These are phyloP conservation scores for Debaryomyces robertsiae DNA, from an alignment of 1,139 yeast genomes.

Conservation along the genomic window DNA sequence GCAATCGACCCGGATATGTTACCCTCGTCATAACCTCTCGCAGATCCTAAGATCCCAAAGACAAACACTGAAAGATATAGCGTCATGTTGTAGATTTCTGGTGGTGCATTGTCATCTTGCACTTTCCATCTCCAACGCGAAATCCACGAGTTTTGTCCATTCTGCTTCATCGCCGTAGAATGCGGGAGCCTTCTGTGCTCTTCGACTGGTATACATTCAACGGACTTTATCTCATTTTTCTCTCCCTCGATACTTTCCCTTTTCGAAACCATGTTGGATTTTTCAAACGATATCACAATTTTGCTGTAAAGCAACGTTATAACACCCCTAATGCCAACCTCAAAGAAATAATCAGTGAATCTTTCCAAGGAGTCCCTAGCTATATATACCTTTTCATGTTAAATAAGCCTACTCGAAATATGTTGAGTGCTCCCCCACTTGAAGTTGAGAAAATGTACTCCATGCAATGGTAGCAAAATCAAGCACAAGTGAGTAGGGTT, in stretches of 20 bases:
- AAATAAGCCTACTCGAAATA: too few species aligned
- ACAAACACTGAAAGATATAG: slow-evolving; percentile 51
- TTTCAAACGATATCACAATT: neutral
- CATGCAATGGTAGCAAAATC: too few species aligned
- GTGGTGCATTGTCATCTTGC: slow-evolving; percentile 41
- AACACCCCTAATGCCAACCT: too few species aligned
- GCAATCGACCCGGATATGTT: slow-evolving; percentile 48
- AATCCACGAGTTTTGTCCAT: slow-evolving; percentile 4
- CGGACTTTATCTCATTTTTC: slow-evolving; percentile 1
- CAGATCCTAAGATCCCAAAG: slow-evolving; percentile 61
- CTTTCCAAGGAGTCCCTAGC: too few species aligned
- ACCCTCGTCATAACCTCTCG: slow-evolving; percentile 67
- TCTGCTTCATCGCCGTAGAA: slow-evolving; percentile 4
- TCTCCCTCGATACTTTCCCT: neutral
- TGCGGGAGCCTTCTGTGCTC: neutral
- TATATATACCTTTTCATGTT: too few species aligned
- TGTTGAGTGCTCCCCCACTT: too few species aligned
- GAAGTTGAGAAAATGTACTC: too few species aligned
- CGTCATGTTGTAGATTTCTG: slow-evolving; percentile 50
- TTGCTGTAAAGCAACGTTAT: neutral
- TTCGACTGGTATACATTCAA: neutral
- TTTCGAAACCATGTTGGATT: neutral
- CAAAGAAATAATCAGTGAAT: too few species aligned
- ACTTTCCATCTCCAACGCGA: slow-evolving; percentile 13
- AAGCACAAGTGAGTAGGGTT: too few species aligned